A percentile compares a stretch with the other conserved stretches of the same genome.
Conservation (phyloP, 2,329 filamentous ascomycete species). For the Aspergillus clavatus region DNA sequence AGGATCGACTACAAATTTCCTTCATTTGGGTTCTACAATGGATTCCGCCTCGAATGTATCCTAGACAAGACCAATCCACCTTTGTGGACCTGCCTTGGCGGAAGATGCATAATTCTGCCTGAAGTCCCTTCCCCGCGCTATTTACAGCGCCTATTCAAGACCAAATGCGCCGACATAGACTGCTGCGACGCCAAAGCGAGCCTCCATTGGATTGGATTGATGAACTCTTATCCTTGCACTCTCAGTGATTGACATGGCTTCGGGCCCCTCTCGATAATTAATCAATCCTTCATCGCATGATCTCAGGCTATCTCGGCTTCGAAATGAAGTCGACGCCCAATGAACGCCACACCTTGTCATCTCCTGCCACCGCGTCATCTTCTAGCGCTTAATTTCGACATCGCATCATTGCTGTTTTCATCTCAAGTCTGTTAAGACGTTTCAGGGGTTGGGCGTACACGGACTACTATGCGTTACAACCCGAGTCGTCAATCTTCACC, state of each 20-base stretch:
- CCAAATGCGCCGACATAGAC: neutral
- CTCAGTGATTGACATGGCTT: slow-evolving; percentile 18
- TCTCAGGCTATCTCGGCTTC: slow-evolving; percentile 7
- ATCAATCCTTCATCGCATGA: slow-evolving; percentile 15
- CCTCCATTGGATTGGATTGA: slow-evolving; percentile 13
- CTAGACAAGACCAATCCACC: neutral
- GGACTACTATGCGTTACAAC: neutral
- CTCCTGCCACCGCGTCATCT: slow-evolving; percentile 12
- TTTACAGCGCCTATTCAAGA: neutral
- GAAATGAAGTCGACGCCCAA: slow-evolving; percentile 10
- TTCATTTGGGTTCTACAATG: neutral
- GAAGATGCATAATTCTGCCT: neutral
- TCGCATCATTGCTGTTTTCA: neutral
- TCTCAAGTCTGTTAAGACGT: neutral
- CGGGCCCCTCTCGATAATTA: slow-evolving; percentile 7
- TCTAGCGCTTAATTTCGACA: slow-evolving; percentile 3
- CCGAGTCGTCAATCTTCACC: neutral
- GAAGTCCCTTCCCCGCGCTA: neutral
- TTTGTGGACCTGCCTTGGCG: neutral
- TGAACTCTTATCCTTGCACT: slow-evolving; percentile 16
- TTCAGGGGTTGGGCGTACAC: neutral
- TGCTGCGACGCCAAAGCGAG: no score
- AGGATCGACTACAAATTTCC: neutral
- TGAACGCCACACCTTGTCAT: slow-evolving; percentile 7
- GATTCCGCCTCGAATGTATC: neutral